Evolutionary conservation across 768 basidiomycete species (phyloP), one percentile per base, ranked within the genome.

Genomic region (Russula vinacea): DNA sequence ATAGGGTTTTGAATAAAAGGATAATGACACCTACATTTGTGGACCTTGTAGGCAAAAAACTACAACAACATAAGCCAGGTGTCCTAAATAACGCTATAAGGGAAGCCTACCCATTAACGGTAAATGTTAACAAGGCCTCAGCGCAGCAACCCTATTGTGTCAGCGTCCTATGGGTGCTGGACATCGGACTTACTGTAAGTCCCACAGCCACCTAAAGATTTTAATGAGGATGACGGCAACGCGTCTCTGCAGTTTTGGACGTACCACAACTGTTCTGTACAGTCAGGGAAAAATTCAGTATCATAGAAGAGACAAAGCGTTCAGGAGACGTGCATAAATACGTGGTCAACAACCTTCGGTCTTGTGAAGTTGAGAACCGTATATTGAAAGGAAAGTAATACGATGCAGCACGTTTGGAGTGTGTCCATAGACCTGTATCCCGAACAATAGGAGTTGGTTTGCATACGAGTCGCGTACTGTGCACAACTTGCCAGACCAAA

Each of bases 21-120:
- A 16, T 29, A 13, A 35, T 16, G 16, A 24, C 55, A 16, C 47
- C 16, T 57, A 64, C 66, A 35, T 60, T 22, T 67, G 47, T 67
- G 62, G 24, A 67, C 47, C 44, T 58, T 64, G 32, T 59, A 37
- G 33, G 45, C 29, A 26, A 56, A 67, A 65, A 67, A n/a, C 66
- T 64, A 29, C 5, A 7, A 26, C 37, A 37, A 29, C 16, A 33
- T 53, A n/a, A 49, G 32, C 44, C 29, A 58, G 17, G 37, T 22
- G 17, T 16, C n/a, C 22, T 29, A 5, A n/a, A 29, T 1, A 17
- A 11, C 10, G 11, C 29, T 6, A 9, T 5, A 10, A 45, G 3
- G 8, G 37, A 54, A 9, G n/a, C 63, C 19, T 42, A 67, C 66
- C 66, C 53, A 37, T 67, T 64, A 16, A 64, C 66, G 16, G 24